Evolutionary conservation across 495 filamentous ascomycete genomes (phyloP).

Genomic region (Neurospora sp.): DNA sequence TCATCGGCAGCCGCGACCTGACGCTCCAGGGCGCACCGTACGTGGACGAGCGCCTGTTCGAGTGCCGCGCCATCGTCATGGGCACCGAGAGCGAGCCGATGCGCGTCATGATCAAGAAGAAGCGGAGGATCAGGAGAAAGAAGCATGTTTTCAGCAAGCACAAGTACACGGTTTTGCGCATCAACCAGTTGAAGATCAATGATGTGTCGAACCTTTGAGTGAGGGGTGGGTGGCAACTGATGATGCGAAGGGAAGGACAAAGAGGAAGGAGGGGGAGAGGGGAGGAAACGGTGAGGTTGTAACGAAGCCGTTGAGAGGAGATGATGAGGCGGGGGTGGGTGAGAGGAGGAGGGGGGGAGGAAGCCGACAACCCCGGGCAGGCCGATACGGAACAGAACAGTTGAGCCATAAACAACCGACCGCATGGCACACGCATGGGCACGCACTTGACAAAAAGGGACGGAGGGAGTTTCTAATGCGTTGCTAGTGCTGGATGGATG

Average conservation of each 20-base stretch:
- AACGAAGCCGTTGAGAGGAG: not conserved
- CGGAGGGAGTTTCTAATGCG: not conserved
- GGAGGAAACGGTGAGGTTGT: not conserved
- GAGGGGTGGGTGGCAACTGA: not conserved
- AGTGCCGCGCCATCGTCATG: conserved; percentile 76
- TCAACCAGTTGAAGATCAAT: conserved; percentile 64
- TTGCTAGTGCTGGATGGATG: not conserved
- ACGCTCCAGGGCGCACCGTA: conserved; percentile 71
- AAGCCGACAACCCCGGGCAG: not conserved
- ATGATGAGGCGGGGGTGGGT: not conserved
- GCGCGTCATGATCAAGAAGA: conserved; percentile 84
- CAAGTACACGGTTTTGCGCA: conserved; percentile 70
- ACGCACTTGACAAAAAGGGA: not conserved
- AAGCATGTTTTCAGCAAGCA: conserved; percentile 77
- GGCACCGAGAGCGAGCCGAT: conserved; percentile 83
- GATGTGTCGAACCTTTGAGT: conserved; percentile 1
- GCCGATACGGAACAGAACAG: not conserved
- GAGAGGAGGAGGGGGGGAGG: not conserved
- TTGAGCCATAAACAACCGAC: not conserved
- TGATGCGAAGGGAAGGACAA: not conserved
- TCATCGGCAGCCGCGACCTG: conserved; percentile 79
- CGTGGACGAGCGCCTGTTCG: conserved; percentile 71
- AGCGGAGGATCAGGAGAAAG: conserved; percentile 67
- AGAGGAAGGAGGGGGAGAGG: not conserved
- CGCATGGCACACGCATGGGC: not conserved